These are phyloP conservation scores for Thielaviopsis euricoi DNA, from an alignment of 2,329 filamentous ascomycete species.

Conservation along the genomic window DNA sequence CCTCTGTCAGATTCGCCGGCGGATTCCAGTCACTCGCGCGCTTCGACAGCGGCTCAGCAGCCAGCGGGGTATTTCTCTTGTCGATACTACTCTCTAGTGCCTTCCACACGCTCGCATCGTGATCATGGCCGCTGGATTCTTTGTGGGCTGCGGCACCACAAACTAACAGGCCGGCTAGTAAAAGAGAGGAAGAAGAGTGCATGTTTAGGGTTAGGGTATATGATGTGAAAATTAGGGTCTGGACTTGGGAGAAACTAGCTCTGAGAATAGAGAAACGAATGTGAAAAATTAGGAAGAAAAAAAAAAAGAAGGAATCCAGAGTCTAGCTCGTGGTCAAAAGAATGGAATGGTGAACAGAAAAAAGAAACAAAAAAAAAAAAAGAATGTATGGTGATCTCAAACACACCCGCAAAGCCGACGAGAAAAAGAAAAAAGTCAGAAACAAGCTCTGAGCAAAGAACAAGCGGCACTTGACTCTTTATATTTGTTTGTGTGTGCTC, in stretches of 20 bases:
- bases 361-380: background rate
- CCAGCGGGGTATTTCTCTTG: background rate
- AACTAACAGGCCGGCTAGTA: background rate
- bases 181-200: conserved; percentile 1
- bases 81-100: background rate
- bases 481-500: no score
- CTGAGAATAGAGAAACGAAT: background rate
- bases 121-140: background rate
- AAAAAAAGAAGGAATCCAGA: background rate
- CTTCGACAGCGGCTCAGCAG: conserved; percentile 12
- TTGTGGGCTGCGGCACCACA: background rate
- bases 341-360: background rate
- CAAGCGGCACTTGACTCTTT: no score
- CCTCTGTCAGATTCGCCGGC: conserved; percentile 14
- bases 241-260: background rate
- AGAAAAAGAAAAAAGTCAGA: background rate
- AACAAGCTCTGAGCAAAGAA: background rate
- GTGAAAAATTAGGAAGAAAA: no score
- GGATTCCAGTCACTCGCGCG: conserved; percentile 18
- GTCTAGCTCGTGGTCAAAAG: background rate
- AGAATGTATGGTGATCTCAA: background rate
- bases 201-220: background rate
- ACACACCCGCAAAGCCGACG: background rate
- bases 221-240: background rate
- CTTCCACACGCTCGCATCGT: background rate